Conservation (phyloP, 208 protist species). For the Trypanosoma mega region DNA sequence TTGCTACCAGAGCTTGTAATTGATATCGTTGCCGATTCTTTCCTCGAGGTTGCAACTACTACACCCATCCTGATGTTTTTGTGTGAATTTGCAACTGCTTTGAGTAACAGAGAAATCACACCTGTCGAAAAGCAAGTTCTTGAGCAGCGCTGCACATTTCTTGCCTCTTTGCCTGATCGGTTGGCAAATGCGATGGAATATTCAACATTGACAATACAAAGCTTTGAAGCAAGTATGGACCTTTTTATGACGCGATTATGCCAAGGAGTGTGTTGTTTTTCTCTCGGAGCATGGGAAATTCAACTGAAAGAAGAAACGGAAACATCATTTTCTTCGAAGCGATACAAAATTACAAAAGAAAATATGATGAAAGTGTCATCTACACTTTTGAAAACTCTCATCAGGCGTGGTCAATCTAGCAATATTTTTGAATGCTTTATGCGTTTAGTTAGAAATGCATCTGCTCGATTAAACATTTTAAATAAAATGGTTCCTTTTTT, state of each 20-base stretch:
- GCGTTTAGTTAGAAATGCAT: not conserved
- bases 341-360: conserved; percentile 2
- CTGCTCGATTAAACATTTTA: not conserved
- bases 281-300: conserved; percentile 8
- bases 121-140: conserved; percentile 18
- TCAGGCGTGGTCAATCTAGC: conserved; percentile 13
- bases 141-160: conserved; percentile 16
- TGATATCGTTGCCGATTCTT: not conserved
- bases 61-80: conserved; percentile 24
- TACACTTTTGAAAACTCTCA: conserved; percentile 1
- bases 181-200: conserved; percentile 13
- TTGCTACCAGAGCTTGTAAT: conserved; percentile 6
- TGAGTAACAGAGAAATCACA: conserved; percentile 7
- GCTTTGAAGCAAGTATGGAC: conserved; percentile 11
- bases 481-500: conserved; percentile 17
- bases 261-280: conserved; percentile 23
- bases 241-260: conserved; percentile 23
- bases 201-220: not conserved
- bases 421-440: conserved; percentile 20
- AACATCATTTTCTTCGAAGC: not conserved
- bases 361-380: conserved; percentile 10
- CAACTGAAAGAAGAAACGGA: not conserved
- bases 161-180: conserved; percentile 25
- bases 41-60: conserved; percentile 8
- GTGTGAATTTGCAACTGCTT: conserved; percentile 11